Evolutionary conservation across 2,329 filamentous ascomycete genomes (phyloP), one percentile per base, ranked within the genome.

Genomic region (Fusarium cicatricum): DNA sequence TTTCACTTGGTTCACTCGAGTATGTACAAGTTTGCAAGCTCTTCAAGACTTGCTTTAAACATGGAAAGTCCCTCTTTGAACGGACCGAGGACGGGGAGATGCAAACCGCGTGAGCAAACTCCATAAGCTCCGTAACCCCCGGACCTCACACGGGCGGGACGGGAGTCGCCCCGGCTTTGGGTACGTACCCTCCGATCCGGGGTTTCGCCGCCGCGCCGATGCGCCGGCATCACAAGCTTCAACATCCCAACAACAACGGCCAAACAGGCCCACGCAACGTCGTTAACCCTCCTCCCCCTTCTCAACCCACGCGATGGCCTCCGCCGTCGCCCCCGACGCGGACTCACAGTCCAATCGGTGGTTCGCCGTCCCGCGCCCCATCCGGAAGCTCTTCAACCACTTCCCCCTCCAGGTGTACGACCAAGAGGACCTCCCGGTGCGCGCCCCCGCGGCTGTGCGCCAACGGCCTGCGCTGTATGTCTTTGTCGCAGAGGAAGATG

Each of bases 331-430:
- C 26, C 36, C 46, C 26, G 41, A 44, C 9, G 26, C 29, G 29
- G 36, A 36, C 21, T n/a, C 40, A 37, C 66, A 64, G 39, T 60
- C 59, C 29, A 60, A 43, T 46, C 65, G 71, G 58, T 80, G 75
- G 78, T 82, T 87, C 73, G 75, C 81, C 38, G 82, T 92, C 50
- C 94, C 95, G 8, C 76, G 83, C 11, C 90, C 91, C 15, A 81
- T 98, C 65, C 92, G 91, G 74, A 83, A 83, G 45, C 82, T 98
- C 55, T 99, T 98, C 79, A 89, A 94, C 74, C 80, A 76, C 57
- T 95, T 97, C 68, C 95, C 95, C 21, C 83, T 98, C 45, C 73
- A 83, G 54, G 90, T 87, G 32, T 92, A 96, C 74, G 82, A 86
- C 23, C 77, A 88, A 49, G 94, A 96, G 72, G 82, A 86, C 43